phyloP scores from a whole-genome alignment of 208 protist species.

The Acanthamoeba healyi region DNA sequence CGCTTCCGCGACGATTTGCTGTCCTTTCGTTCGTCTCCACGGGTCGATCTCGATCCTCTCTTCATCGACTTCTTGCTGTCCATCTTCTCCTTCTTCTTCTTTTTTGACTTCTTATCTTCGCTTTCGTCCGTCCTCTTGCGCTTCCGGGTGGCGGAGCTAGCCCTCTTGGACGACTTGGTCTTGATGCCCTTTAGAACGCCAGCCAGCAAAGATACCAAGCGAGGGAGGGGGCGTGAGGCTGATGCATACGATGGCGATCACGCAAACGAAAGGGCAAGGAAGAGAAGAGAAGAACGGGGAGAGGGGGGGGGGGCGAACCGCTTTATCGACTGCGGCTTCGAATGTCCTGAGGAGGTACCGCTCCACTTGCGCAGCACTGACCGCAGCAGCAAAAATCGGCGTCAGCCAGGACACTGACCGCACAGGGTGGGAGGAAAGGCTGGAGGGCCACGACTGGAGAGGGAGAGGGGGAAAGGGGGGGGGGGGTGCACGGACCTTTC shows the following conservation, averaged over 20 bases:
- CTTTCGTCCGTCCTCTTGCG: conserved; percentile 10
- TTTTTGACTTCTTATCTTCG: neutral
- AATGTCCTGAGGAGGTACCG: neutral
- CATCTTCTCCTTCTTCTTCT: neutral
- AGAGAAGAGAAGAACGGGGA: too few relatives aligned
- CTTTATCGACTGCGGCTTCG: neutral
- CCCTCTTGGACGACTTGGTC: neutral
- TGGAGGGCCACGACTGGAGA: neutral
- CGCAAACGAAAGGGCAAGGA: too few relatives aligned
- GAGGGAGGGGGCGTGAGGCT: too few relatives aligned
- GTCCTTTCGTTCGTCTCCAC: neutral
- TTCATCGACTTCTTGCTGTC: neutral
- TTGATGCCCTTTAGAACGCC: neutral
- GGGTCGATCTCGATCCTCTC: neutral
- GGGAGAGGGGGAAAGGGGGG: neutral
- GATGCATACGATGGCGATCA: too few relatives aligned
- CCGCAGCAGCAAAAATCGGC: neutral
- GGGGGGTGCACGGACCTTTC: neutral
- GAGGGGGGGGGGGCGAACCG: neutral
- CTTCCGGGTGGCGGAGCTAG: neutral
- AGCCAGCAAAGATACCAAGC: neutral
- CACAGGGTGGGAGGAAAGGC: neutral
- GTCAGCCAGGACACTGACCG: neutral
- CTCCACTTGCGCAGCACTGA: conserved; percentile 15
- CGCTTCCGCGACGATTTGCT: neutral